Conservation (phyloP, 441 rosid species). For the Melastoma candidum region DNA sequence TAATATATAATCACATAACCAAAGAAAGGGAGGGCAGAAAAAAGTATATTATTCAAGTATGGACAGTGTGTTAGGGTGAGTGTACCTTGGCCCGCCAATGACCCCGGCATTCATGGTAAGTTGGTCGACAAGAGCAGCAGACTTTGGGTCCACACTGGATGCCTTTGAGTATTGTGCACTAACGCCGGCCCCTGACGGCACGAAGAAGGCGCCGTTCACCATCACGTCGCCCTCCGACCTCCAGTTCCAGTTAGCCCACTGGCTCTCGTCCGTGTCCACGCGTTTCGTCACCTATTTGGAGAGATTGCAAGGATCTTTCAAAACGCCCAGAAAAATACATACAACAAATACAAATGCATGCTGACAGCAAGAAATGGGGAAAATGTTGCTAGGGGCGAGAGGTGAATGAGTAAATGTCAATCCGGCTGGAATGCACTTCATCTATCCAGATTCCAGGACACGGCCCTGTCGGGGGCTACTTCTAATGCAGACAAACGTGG, state of each 20-base stretch:
- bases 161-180: conserved; percentile 56
- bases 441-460: background rate
- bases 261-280: conserved; percentile 63
- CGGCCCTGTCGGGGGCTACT: background rate
- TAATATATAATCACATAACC: too few species aligned
- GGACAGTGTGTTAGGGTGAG: background rate
- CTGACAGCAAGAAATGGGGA: background rate
- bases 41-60: background rate
- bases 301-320: background rate
- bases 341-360: too few species aligned
- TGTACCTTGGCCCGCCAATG: conserved; percentile 65
- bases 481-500: background rate
- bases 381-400: background rate
- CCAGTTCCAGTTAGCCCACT: conserved; percentile 89
- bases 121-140: conserved; percentile 47
- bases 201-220: conserved; percentile 89
- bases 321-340: background rate
- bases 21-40: background rate
- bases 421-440: conserved; percentile 20
- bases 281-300: conserved; percentile 80
- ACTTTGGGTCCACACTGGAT: conserved; percentile 64
- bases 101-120: conserved; percentile 72
- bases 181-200: conserved; percentile 76
- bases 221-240: conserved; percentile 84
- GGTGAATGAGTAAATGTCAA: background rate